Conservation (phyloP, 176 grass and related monocot genomes). For the Oryza coarctata region DNA sequence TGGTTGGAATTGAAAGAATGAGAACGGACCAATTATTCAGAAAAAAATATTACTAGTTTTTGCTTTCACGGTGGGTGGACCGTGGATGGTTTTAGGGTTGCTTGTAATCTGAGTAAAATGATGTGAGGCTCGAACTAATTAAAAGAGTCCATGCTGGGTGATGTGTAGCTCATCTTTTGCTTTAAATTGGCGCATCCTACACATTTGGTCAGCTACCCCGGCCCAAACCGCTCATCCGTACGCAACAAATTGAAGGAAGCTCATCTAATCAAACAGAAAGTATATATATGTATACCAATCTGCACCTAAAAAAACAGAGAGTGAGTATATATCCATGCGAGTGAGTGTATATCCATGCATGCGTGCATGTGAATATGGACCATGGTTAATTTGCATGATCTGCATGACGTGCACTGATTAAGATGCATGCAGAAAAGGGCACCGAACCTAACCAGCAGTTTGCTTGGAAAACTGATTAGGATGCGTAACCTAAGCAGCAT, state of each 20-base stretch:
- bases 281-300: constrained; percentile 13
- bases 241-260: constrained; percentile 25
- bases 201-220: constrained; percentile 52
- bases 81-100: constrained; percentile 62
- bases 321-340: neutral
- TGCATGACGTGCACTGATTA: constrained; percentile 36
- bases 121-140: constrained; percentile 83
- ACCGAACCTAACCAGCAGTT: neutral
- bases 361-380: constrained; percentile 38
- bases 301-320: neutral
- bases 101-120: constrained; percentile 79
- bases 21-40: constrained; percentile 30
- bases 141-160: constrained; percentile 51
- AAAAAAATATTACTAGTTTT: constrained; percentile 39
- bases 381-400: constrained; percentile 23
- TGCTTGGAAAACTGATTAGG: constrained; percentile 17
- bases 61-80: constrained; percentile 71
- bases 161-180: constrained; percentile 57
- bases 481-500: neutral
- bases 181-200: constrained; percentile 41
- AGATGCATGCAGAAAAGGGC: neutral
- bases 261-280: constrained; percentile 54
- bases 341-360: neutral
- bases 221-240: constrained; percentile 24
- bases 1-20: constrained; percentile 11